Percentiles rank a stretch among this genome's conserved stretches.
phyloP scores from a whole-genome alignment of 1,284 basidiomycete genomes.

The Ustilago tritici region DNA sequence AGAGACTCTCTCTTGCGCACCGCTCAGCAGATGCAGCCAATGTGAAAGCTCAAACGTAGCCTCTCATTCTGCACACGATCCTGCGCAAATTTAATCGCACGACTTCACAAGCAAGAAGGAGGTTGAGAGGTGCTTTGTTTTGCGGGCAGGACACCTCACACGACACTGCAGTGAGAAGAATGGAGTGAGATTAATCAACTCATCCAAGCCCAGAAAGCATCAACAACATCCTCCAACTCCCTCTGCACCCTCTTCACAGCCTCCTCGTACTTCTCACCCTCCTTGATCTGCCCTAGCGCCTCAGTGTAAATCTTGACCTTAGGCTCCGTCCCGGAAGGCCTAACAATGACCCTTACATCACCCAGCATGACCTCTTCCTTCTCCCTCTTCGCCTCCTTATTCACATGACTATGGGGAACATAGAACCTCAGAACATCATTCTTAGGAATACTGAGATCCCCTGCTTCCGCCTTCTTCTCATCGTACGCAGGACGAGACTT shows the following conservation, averaged over 20 bases:
- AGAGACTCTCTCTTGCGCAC: background rate
- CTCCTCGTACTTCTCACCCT: slow-evolving; percentile 41
- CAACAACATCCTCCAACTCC: slow-evolving; percentile 51
- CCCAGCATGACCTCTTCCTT: slow-evolving; percentile 54
- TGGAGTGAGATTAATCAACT: slow-evolving; percentile 17
- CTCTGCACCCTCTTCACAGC: slow-evolving; percentile 42
- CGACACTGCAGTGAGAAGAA: background rate
- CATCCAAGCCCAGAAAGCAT: slow-evolving; percentile 59
- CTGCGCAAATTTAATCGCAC: too few relatives aligned
- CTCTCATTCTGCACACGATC: background rate
- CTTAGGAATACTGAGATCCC: slow-evolving; percentile 53
- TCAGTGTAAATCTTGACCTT: slow-evolving; percentile 66
- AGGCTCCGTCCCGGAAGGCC: slow-evolving; percentile 62
- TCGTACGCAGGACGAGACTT: slow-evolving; percentile 32
- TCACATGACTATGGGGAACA: slow-evolving; percentile 41
- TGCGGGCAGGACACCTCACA: too few relatives aligned
- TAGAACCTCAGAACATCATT: slow-evolving; percentile 65
- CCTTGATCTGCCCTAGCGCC: slow-evolving; percentile 45
- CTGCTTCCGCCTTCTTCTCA: slow-evolving; percentile 44
- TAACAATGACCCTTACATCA: slow-evolving; percentile 58
- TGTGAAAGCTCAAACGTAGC: background rate
- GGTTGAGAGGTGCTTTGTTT: too few relatives aligned
- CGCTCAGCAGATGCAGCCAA: background rate
- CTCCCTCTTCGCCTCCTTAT: slow-evolving; percentile 17
- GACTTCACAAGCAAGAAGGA: too few relatives aligned